Evolutionary conservation across 2,329 filamentous ascomycete genomes (phyloP), one percentile per base, ranked within the genome.

Genomic region (Fusarium sp.): DNA sequence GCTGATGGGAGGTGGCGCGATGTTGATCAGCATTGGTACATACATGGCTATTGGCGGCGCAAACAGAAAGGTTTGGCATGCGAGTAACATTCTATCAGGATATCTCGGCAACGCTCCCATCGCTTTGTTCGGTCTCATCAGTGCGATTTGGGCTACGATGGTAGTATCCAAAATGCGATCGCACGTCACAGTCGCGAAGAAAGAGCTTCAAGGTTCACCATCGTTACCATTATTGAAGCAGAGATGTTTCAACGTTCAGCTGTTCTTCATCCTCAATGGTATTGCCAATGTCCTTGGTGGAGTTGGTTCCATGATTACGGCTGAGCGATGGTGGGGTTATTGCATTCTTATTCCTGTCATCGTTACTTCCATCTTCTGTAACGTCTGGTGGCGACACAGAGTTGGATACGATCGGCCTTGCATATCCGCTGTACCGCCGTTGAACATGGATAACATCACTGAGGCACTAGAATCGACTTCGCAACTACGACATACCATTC

Each of bases 21-120:
- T 88, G 3, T 71, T 88, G 5, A 87, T 89, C 20, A 84, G 83
- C 10, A 73, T 82, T 0, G 87, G 87, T 13, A 88, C 87, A 1
- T 81, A 84, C 63, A 82, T 89, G 83, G 87, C 87, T 14, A 88
- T 89, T 20, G 85, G 80, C 3, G 87, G 87, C 3, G 83, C 80
- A 1, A 80, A 87, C 53, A 77, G 35, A 0, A 65, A 39, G 0
- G 80, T 88, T 1, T 89, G 78, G 61, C 7, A 78, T 1, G 83
- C 84, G 1, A 87, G 84, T 72, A 89, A 89, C 60, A 75, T 88
- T 4, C 75, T 89, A 0, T 88, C 87, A 0, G 87, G 87, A 3
- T 89, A 88, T 65, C 80, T 89, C 22, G 87, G 87, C 5, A 89
- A 89, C 63, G 79, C 82, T 0, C 82, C 85, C 3, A 83, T 86